Percentiles rank a stretch among this genome's conserved stretches.
Evolutionary conservation across 2,329 filamentous ascomycete genomes (phyloP).

Genomic region (Diaporthe longicolla): DNA sequence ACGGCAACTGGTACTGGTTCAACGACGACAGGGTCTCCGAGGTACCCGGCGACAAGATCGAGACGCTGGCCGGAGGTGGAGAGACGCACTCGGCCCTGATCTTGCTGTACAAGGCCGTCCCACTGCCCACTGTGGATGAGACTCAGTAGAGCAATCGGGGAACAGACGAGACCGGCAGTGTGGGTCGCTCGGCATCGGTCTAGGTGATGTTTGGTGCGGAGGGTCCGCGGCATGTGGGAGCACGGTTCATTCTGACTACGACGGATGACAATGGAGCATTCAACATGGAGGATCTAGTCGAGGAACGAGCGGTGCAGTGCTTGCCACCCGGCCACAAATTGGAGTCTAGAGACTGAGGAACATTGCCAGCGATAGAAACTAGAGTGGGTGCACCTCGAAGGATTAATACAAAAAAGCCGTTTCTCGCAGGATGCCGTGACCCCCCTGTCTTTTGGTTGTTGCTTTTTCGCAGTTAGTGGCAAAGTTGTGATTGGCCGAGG

Average conservation of each 20-base stretch:
- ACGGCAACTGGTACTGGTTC: slow-evolving; percentile 99
- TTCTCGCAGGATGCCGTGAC: neutral
- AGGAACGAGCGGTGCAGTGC: neutral
- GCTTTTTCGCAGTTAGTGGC: neutral
- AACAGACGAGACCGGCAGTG: neutral
- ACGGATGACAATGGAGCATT: neutral
- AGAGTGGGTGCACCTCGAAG: slow-evolving; percentile 21
- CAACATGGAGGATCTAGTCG: neutral
- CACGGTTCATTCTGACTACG: neutral
- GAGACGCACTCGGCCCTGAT: slow-evolving; percentile 89
- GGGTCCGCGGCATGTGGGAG: neutral
- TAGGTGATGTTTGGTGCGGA: neutral
- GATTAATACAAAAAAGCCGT: slow-evolving; percentile 5
- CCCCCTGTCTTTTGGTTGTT: neutral
- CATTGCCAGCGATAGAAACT: slow-evolving; percentile 19
- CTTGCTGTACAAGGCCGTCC: slow-evolving; percentile 81
- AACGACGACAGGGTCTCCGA: slow-evolving; percentile 98
- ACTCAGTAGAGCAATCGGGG: slow-evolving; percentile 47
- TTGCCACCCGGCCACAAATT: neutral
- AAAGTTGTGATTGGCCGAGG: neutral
- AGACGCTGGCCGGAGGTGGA: slow-evolving; percentile 89
- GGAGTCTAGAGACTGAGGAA: slow-evolving; percentile 5
- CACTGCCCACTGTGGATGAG: slow-evolving; percentile 72
- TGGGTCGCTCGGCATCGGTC: neutral
- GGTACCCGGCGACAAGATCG: slow-evolving; percentile 91